These are phyloP conservation scores for Hypoxylon sp. DNA, from an alignment of 2,329 filamentous ascomycete species.

Conservation along the genomic window DNA sequence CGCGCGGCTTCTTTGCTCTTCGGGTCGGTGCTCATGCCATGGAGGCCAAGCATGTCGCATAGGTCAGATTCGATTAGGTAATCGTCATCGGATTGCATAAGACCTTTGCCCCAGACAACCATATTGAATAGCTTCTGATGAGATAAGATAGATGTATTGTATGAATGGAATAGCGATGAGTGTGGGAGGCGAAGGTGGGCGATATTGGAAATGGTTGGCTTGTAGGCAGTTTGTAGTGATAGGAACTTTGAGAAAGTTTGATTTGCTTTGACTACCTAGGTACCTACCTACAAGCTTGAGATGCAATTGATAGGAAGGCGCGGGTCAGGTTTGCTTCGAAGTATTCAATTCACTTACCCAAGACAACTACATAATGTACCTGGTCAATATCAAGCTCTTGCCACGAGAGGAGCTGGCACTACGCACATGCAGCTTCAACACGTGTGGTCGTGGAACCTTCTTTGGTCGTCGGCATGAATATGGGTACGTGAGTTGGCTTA, in stretches of 20 bases:
- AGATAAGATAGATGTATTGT: neutral
- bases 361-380: no score
- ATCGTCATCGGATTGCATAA: slow-evolving; percentile 43
- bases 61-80: slow-evolving; percentile 37
- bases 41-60: slow-evolving; percentile 27
- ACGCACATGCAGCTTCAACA: no score
- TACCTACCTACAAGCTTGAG: neutral
- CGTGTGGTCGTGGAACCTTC: no score
- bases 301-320: neutral
- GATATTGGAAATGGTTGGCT: neutral
- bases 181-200: neutral
- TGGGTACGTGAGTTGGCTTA: neutral
- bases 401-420: no score
- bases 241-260: neutral
- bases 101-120: slow-evolving; percentile 38
- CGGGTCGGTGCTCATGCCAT: neutral
- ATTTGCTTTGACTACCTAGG: neutral
- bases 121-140: slow-evolving; percentile 24
- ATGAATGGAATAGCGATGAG: neutral
- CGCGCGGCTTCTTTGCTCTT: slow-evolving; percentile 11
- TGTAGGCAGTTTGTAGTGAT: neutral
- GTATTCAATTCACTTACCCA: no score
- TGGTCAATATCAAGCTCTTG: no score
- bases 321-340: neutral
- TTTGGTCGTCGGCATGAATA: no score